Conservation (phyloP, 495 filamentous ascomycete species). For the Xylaria bambusicola region DNA sequence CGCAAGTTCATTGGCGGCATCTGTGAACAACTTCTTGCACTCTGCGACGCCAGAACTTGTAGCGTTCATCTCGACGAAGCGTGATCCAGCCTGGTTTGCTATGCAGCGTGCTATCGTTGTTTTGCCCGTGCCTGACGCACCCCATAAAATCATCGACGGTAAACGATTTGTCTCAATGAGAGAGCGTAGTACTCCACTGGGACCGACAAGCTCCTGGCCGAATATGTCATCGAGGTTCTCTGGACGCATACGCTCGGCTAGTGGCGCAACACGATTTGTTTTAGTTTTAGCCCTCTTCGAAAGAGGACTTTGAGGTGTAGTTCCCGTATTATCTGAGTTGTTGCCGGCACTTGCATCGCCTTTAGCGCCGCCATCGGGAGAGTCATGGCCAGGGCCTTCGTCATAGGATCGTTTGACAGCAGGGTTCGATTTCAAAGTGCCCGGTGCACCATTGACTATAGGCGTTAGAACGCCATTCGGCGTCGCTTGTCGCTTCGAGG, state of each 20-base stretch:
- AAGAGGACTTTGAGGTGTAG: slow-evolving; percentile 30
- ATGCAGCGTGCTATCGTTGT: slow-evolving; percentile 96
- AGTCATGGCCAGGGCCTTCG: slow-evolving; percentile 41
- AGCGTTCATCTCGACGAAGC: slow-evolving; percentile 96
- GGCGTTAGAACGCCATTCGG: slow-evolving; percentile 25
- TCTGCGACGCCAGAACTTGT: slow-evolving; percentile 90
- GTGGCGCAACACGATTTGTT: slow-evolving; percentile 70
- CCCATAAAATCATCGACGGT: slow-evolving; percentile 96
- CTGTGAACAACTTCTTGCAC: slow-evolving; percentile 88
- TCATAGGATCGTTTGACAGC: slow-evolving; percentile 48
- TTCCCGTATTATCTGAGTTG: slow-evolving; percentile 21
- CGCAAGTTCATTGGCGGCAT: slow-evolving; percentile 78
- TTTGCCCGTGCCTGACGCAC: slow-evolving; percentile 88
- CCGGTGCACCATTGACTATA: slow-evolving; percentile 27
- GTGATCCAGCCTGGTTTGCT: slow-evolving; percentile 72
- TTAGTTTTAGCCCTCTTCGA: slow-evolving; percentile 64
- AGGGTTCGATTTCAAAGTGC: slow-evolving; percentile 22
- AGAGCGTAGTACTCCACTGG: slow-evolving; percentile 79
- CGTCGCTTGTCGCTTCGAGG: slow-evolving; percentile 53
- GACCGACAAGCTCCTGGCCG: slow-evolving; percentile 90
- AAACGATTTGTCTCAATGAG: slow-evolving; percentile 85
- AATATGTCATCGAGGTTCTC: slow-evolving; percentile 79
- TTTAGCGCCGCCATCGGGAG: slow-evolving; percentile 24
- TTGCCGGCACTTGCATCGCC: slow-evolving; percentile 19
- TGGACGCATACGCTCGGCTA: slow-evolving; percentile 94